phyloP scores from a whole-genome alignment of 345 rosid species.

The Hibiscus tridactylites region DNA sequence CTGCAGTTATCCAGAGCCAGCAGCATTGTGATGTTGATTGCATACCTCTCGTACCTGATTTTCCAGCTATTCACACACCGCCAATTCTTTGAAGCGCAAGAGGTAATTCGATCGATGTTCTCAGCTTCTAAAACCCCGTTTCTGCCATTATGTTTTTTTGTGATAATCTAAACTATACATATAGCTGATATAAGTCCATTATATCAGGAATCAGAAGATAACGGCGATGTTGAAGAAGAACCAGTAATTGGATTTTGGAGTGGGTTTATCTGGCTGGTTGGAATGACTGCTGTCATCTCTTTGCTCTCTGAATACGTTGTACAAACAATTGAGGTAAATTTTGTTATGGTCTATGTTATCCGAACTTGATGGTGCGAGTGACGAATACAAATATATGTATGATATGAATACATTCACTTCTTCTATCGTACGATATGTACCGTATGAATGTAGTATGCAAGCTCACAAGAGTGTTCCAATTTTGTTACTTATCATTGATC shows the following conservation, averaged over 20 bases:
- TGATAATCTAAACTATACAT: neutral
- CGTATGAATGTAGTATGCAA: neutral
- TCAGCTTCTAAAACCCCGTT: neutral
- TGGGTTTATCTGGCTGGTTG: constrained; percentile 71
- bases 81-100: constrained; percentile 55
- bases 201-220: constrained; percentile 42
- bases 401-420: too few species aligned
- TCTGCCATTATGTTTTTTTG: neutral
- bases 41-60: constrained; percentile 53
- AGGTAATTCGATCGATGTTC: constrained; percentile 17
- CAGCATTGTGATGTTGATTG: constrained; percentile 76
- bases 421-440: too few species aligned
- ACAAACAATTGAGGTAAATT: constrained; percentile 66
- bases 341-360: neutral
- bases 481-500: neutral
- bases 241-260: constrained; percentile 85
- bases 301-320: constrained; percentile 77
- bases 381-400: too few species aligned
- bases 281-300: constrained; percentile 75
- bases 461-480: neutral
- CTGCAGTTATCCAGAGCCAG: constrained; percentile 67
- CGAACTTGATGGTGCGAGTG: neutral
- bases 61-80: constrained; percentile 81
- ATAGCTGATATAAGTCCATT: neutral
- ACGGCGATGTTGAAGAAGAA: constrained; percentile 17